Base-by-base conservation (phyloP, 257 asterid species). In the Primulina eburnea region DNA sequence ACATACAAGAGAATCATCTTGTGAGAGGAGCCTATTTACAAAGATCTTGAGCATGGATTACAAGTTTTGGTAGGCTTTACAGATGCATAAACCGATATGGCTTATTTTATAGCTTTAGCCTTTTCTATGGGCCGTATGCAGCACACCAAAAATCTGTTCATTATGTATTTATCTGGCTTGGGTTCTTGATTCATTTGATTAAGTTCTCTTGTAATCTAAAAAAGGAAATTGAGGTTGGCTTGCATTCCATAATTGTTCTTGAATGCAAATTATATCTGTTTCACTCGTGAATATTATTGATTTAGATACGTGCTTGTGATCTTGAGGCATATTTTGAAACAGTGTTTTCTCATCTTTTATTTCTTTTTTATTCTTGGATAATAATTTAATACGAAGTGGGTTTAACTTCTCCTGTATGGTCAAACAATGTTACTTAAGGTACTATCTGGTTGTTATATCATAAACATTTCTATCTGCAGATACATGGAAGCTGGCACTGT, bases 401-500 rank as follows among this genome's bases (percentile, higher is more conserved):
- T 40, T 59, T 9, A 10, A 69, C 29, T 59, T 73, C 24, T 74
- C 9, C 34, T 35, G 18, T 37, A 43, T 62, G 20, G 32, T 26
- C 34, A 65, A 7, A 38, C 20, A 20, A 50, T 60, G 21, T 50
- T 61, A 26, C 38, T 20, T 40, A 35, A 33, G 68, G 75, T 63
- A 56, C 62, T 32, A 61, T 71, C 24, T 24, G 38, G 65, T 65
- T 21, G 28, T 34, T 32, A 52, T 66, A 30, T 55, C 56, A 40
- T 72, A 29, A 50, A 38, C 59, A 62, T 59, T 66, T 63, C 47
- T 70, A 57, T 37, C 34, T 83, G 87, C 95, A 92, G 97, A 73
- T 92, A 88, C 63, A 74, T 92, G 61, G 84, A 83, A 28, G 89
- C 87, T 20, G 95, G 89, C 37, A 93, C 95, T 1, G 75, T 88